These are phyloP conservation scores for Cyclotella choctawhatcheeana DNA, from an alignment of 108 stramenopile genomes.

Conservation along the genomic window DNA sequence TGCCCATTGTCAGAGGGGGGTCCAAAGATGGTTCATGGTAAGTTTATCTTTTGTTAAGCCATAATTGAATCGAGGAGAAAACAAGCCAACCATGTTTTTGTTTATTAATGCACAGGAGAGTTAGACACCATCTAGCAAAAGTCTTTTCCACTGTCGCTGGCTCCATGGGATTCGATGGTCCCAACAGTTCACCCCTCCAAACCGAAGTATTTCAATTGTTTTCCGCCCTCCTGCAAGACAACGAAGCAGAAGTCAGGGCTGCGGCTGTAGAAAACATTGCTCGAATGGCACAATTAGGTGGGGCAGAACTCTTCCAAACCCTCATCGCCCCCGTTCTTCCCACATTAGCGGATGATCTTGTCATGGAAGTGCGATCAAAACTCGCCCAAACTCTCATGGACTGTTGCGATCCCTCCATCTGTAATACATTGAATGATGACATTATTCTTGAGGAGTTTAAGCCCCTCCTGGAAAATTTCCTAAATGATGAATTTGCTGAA, in stretches of 20 bases:
- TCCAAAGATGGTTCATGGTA: slow-evolving; percentile 87
- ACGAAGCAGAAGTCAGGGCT: slow-evolving; percentile 94
- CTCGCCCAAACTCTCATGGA: slow-evolving; percentile 73
- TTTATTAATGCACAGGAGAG: slow-evolving; percentile 72
- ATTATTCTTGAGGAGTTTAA: slow-evolving; percentile 82
- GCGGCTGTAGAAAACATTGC: slow-evolving; percentile 91
- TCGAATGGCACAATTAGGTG: slow-evolving; percentile 83
- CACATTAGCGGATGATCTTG: slow-evolving; percentile 62
- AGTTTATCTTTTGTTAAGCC: slow-evolving; percentile 52
- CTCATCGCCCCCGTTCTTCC: slow-evolving; percentile 78
- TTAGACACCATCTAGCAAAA: slow-evolving; percentile 91
- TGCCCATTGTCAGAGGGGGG: slow-evolving; percentile 81
- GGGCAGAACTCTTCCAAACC: slow-evolving; percentile 68
- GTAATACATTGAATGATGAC: slow-evolving; percentile 67
- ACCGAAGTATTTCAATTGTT: slow-evolving; percentile 75
- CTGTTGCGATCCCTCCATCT: slow-evolving; percentile 68
- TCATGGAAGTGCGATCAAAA: slow-evolving; percentile 63
- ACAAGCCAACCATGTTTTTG: too few species aligned
- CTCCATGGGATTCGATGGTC: slow-evolving; percentile 65
- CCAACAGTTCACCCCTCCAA: slow-evolving; percentile 33
- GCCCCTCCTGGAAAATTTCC: slow-evolving; percentile 80
- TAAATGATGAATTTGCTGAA: slow-evolving; percentile 91
- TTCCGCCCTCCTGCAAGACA: slow-evolving; percentile 81
- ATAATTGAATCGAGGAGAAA: too few species aligned
- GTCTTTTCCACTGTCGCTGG: slow-evolving; percentile 77